Base-by-base conservation (phyloP, 768 basidiomycete genomes). In the Ramaria sp. region DNA sequence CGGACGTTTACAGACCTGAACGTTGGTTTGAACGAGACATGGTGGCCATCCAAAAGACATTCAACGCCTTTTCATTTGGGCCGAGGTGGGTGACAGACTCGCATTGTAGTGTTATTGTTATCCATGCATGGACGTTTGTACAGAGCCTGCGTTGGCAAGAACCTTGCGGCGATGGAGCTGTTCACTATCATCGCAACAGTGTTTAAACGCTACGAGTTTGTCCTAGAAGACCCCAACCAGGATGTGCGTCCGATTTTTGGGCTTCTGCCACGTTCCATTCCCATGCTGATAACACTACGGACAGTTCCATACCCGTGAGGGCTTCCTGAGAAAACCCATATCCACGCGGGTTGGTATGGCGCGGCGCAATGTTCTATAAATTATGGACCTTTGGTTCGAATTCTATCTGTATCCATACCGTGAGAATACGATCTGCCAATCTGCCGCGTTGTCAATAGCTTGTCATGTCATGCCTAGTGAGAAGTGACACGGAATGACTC, bases 21-120 rank as follows among this genome's bases (percentile, higher is more conserved):
- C 73, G 92, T 27, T 95, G 88, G 88, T 80, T 91, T 58, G 88
- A 88, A 62, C 68, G 74, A 43, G 80, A 87, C 62, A 66, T 75
- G 58, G 74, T 72, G 16, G 68, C 67, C 27, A 78, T 86, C 12
- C 78, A 85, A 61, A 81, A 77, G 65, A 75, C 82, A 0, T 93
- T 92, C 65, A 93, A 93, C 61, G 86, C 88, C 0, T 93, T 91
- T 66, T 89, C 86, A 1, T 78, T 78, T 57, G 90, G 90, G 2
- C 91, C 91, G 15, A 74, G 86, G 82, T 82, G 61, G 50, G 73
- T 68, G 12, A 38, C 28, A 24, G 34, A 9, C 58, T 32, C 55
- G 12, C 1, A 32, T 7, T n/a, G 10, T 16, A 37, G 30, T 13
- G 37, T 13, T 34, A 47, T 20, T n/a, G 38, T 28, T 32, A 38